Evolutionary conservation across 805 yeast species (phyloP), one percentile per base, ranked within the genome.

Genomic region (Suhomyces emberorum): DNA sequence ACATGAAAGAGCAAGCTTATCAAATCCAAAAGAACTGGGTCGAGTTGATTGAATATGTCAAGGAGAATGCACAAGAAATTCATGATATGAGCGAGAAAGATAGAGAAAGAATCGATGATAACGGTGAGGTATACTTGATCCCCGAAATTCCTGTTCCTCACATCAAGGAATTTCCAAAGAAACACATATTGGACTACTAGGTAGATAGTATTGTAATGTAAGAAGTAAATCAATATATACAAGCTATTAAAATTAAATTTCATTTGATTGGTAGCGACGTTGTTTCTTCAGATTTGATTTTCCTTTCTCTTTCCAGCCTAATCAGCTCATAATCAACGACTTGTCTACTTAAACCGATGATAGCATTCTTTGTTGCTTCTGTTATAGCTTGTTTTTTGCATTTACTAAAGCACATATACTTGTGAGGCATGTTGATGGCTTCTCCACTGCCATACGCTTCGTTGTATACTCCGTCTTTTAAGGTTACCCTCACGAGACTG

Each of bases 71-170:
- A 18, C 74, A 57, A 12, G 97, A 89, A 59, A 85, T 93, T 16
- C 91, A 84, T 63, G 67, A 74, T 30, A 79, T 88, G 58, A 81
- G 85, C 46, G 96, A 88, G 49, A 77, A 77, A 47, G 96, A 89
- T 51, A 74, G 96, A 48, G 95, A 88, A 61, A 77, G 98, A 60
- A 63, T 84, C 38, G 91, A 89, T 56, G 97, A 89, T 26, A 77
- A 86, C 43, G 98, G 98, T 1, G 81, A 83, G 44, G 75, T 86
- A 8, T 91, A 87, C 50, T 70, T 77, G 43, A 72, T 86, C 22
- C 86, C 85, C 7, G 91, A 80, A 55, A 82, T 83, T 26, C 88
- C 91, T 1, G 69, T 71, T 16, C 96, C 96, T 1, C 59, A 49
- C 9, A 74, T 87, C 41, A 68, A 67, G 28, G 82, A 74, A 7